Evolutionary conservation across 2,329 filamentous ascomycete species (phyloP).

Genomic region (Fusarium penzigii): DNA sequence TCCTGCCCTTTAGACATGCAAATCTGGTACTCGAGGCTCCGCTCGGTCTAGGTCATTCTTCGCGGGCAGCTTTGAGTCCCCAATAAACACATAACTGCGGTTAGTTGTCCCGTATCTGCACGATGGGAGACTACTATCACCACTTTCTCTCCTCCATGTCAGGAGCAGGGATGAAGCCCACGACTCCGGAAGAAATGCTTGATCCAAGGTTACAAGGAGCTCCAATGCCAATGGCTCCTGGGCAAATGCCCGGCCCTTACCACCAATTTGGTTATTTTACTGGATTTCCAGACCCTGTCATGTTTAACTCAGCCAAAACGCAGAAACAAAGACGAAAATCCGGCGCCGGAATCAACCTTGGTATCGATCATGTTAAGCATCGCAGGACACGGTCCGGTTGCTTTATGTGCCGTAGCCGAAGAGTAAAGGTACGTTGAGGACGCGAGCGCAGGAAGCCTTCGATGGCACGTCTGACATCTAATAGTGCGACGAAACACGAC

Average conservation of each 20-base stretch:
- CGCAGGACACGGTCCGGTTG: slow-evolving; percentile 91
- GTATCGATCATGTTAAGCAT: slow-evolving; percentile 76
- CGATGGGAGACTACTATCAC: slow-evolving; percentile 59
- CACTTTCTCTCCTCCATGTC: slow-evolving; percentile 56
- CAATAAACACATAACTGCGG: slow-evolving; percentile 3
- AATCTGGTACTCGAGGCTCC: slow-evolving; percentile 7
- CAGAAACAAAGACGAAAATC: slow-evolving; percentile 55
- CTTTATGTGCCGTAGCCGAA: slow-evolving; percentile 83
- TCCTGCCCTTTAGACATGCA: slow-evolving; percentile 23
- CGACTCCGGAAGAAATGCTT: slow-evolving; percentile 42
- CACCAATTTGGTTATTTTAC: slow-evolving; percentile 51
- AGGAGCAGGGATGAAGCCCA: slow-evolving; percentile 42
- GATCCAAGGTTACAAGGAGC: slow-evolving; percentile 38
- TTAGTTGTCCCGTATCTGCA: slow-evolving; percentile 4
- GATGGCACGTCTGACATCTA: slow-evolving; percentile 12
- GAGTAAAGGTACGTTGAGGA: slow-evolving; percentile 67
- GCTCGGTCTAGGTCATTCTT: slow-evolving; percentile 5
- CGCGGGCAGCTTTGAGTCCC: slow-evolving; percentile 9
- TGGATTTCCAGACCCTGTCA: slow-evolving; percentile 50
- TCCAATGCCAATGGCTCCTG: slow-evolving; percentile 30
- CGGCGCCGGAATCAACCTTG: slow-evolving; percentile 43
- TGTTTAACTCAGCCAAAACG: slow-evolving; percentile 49
- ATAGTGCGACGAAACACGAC: slow-evolving; percentile 87
- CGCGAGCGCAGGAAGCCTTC: background rate
- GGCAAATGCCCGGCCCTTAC: slow-evolving; percentile 44